phyloP scores from a whole-genome alignment of 2,329 filamentous ascomycete genomes.

The Fusarium lateritium region DNA sequence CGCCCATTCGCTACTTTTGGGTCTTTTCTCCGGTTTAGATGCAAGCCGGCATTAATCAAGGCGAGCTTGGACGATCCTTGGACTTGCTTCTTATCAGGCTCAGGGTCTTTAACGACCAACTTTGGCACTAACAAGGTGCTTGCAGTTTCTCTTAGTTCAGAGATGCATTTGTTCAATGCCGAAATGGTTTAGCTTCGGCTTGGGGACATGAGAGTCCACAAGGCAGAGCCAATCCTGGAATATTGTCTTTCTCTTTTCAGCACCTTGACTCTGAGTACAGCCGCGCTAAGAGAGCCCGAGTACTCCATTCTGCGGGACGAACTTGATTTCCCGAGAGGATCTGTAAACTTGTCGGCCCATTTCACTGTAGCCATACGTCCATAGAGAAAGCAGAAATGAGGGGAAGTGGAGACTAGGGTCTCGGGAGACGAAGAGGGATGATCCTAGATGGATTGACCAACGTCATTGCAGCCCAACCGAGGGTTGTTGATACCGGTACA shows the following conservation, averaged over 20 bases:
- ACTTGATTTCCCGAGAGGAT: slow-evolving; percentile 12
- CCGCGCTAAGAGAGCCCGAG: slow-evolving; percentile 24
- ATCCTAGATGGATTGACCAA: slow-evolving; percentile 34
- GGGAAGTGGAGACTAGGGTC: slow-evolving; percentile 47
- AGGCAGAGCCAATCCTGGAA: slow-evolving; percentile 31
- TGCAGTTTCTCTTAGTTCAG: slow-evolving; percentile 36
- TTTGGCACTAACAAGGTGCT: slow-evolving; percentile 38
- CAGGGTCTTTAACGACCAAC: slow-evolving; percentile 28
- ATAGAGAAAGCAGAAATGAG: slow-evolving; percentile 37
- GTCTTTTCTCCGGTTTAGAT: slow-evolving; percentile 31
- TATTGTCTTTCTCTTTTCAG: slow-evolving; percentile 30
- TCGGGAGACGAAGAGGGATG: slow-evolving; percentile 31
- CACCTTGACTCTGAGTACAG: slow-evolving; percentile 1
- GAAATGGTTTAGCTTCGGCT: slow-evolving; percentile 40
- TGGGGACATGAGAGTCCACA: slow-evolving; percentile 20
- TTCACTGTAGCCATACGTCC: slow-evolving; percentile 5
- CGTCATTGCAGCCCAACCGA: slow-evolving; percentile 42
- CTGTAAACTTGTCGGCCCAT: slow-evolving; percentile 29
- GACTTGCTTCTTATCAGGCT: slow-evolving; percentile 38
- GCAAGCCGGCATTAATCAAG: slow-evolving; percentile 25
- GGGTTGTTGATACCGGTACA: slow-evolving; percentile 11
- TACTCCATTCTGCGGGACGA: slow-evolving; percentile 19
- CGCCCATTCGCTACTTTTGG: slow-evolving; percentile 44
- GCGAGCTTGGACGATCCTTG: slow-evolving; percentile 37
- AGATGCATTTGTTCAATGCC: slow-evolving; percentile 30